Evolutionary conservation across 2,329 filamentous ascomycete genomes (phyloP), one percentile per base, ranked within the genome.

Genomic region (Corniculantispora saksenae): DNA sequence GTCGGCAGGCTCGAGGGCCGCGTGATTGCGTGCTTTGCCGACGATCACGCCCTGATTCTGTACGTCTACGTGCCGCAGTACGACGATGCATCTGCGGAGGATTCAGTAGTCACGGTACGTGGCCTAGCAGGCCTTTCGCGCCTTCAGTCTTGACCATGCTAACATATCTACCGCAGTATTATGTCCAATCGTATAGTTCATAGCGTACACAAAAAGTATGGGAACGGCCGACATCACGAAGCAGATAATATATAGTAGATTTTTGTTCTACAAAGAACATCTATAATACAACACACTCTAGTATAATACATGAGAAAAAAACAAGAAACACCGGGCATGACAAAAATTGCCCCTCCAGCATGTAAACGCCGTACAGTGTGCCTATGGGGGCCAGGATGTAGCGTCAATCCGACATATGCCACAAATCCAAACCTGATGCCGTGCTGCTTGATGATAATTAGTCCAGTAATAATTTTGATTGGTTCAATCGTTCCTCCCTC

Each of bases 1-100:
- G 94, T 98, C 15, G 94, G 94, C 1, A 84, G 94, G 59, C 80
- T 98, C 35, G 94, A 95, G 70, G 94, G 93, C 1, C 85, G 93
- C 70, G 94, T 98, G 60, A 95, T 98, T 81, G 95, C 94, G 64
- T 97, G 94, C 74, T 93, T 96, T 76, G 89, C 89, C 47, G 84
- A 95, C 72, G 90, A 92, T 61, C 89, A 93, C 75, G 91, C 92
- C 2, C 76, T 96, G 67, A 92, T 95, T 48, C 80, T 95, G 29
- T 95, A 95, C 73, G 92, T 95, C 3, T 95, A 93, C 71, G 83
- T 95, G 38, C 84, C 89, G 17, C 86, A 89, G 70, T 88, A 89
- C 61, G 91, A 93, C 65, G 88, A 89, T 72, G 83, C 83, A 3
- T 76, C 78, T 2, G 84, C 84, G 1, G 89, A 91, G 27, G 89